Evolutionary conservation across 176 grass and related monocot genomes (phyloP).

Genomic region (Rhynchospora tenuis): DNA sequence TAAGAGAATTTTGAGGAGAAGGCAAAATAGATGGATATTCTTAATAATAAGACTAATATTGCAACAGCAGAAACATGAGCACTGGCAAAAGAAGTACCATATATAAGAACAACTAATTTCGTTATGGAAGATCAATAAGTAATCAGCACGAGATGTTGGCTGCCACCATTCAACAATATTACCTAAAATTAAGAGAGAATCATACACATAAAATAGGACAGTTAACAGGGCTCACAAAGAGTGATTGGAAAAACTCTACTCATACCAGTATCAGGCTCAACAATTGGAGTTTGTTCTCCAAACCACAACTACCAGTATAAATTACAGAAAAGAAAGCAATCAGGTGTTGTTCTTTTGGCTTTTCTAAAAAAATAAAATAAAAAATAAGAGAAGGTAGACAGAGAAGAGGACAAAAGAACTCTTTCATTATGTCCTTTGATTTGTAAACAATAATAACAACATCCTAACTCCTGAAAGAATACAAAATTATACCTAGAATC

Average conservation of each 20-base stretch:
- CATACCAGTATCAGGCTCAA: neutral
- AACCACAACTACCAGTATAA: neutral
- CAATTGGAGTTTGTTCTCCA: neutral
- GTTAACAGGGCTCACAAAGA: no score
- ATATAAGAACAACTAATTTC: conserved; percentile 60
- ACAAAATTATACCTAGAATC: no score
- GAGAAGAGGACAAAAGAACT: neutral
- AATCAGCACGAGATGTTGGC: conserved; percentile 52
- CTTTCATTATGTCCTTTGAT: no score
- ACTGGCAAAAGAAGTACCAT: conserved; percentile 50
- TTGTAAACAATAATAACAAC: no score
- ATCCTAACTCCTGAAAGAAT: no score
- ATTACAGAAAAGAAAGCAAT: neutral
- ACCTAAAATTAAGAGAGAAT: conserved; percentile 33
- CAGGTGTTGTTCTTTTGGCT: no score
- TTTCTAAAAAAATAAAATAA: neutral
- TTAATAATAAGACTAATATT: neutral
- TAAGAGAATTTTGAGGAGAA: conserved; percentile 3
- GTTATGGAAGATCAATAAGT: conserved; percentile 72
- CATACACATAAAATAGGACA: neutral
- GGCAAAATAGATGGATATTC: conserved; percentile 14
- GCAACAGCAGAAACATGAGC: neutral
- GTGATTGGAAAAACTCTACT: neutral
- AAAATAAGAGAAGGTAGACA: neutral
- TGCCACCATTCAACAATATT: conserved; percentile 77